Conservation (phyloP, 345 rosid genomes). For the Geranium brycei region DNA sequence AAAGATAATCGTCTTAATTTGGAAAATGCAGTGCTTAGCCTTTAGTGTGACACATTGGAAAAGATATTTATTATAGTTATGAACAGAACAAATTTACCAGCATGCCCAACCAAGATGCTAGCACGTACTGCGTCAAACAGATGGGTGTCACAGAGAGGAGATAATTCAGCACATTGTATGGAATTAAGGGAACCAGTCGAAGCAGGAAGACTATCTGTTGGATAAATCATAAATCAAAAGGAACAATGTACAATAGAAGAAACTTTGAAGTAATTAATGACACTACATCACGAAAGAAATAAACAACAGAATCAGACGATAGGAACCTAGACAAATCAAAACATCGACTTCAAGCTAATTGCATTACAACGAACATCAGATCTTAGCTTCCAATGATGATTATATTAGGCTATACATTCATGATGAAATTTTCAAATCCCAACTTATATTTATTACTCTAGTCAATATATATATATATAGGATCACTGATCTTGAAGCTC, state of each 20-base stretch:
- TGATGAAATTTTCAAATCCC: too few relatives aligned
- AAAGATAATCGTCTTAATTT: too few relatives aligned
- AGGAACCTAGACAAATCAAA: too few relatives aligned
- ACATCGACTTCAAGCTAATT: background rate
- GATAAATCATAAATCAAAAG: constrained; percentile 11
- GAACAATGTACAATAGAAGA: background rate
- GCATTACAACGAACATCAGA: too few relatives aligned
- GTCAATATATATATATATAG: too few relatives aligned
- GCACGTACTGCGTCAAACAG: constrained; percentile 32
- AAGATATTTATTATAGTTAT: background rate
- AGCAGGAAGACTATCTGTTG: constrained; percentile 46
- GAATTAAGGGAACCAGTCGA: constrained; percentile 45
- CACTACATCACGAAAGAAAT: too few relatives aligned
- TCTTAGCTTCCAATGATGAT: too few relatives aligned
- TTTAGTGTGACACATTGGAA: too few relatives aligned
- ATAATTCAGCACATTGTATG: constrained; percentile 49
- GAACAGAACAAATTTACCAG: constrained; percentile 26
- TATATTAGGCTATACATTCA: too few relatives aligned
- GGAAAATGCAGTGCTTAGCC: background rate
- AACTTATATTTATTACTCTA: too few relatives aligned
- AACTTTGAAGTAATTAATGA: background rate
- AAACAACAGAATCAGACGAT: too few relatives aligned
- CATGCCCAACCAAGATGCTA: constrained; percentile 50
- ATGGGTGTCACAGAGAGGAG: constrained; percentile 46
- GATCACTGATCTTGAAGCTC: background rate